Conservation (phyloP, 2,329 filamentous ascomycete species). For the Fusarium brachygibbosum region DNA sequence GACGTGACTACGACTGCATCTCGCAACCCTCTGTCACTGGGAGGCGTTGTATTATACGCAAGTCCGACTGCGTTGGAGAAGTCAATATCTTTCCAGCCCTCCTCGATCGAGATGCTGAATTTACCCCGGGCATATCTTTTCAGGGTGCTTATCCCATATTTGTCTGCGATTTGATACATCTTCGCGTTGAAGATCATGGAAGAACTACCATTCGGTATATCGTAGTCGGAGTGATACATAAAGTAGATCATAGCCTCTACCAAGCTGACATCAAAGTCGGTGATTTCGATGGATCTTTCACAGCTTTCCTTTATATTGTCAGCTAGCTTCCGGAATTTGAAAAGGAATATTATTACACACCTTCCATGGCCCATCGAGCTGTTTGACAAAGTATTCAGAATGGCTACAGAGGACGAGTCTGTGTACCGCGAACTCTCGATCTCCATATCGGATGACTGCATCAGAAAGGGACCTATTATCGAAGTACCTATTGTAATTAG, state of each 20-base stretch:
- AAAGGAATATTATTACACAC: accelerated
- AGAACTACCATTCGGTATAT: accelerated
- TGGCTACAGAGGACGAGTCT: background rate
- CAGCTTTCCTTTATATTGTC: background rate
- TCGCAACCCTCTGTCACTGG: accelerated
- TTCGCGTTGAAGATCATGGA: background rate
- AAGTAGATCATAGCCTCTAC: background rate
- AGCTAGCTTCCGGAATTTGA: accelerated
- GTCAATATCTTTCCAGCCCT: background rate
- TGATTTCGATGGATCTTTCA: accelerated
- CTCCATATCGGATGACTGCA: background rate
- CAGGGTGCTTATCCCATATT: background rate
- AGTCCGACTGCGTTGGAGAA: accelerated
- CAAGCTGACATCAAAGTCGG: accelerated
- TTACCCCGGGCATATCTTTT: accelerated
- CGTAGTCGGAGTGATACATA: background rate
- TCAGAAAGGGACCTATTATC: constrained; percentile 5
- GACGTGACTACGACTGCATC: accelerated
- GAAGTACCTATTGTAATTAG: background rate
- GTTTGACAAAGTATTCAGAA: background rate
- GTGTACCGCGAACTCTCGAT: background rate
- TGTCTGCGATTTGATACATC: background rate
- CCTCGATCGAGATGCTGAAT: accelerated
- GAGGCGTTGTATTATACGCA: background rate
- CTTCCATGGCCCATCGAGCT: background rate